phyloP scores from a whole-genome alignment of 768 basidiomycete genomes.

The Agaricus sinodeliciosus region DNA sequence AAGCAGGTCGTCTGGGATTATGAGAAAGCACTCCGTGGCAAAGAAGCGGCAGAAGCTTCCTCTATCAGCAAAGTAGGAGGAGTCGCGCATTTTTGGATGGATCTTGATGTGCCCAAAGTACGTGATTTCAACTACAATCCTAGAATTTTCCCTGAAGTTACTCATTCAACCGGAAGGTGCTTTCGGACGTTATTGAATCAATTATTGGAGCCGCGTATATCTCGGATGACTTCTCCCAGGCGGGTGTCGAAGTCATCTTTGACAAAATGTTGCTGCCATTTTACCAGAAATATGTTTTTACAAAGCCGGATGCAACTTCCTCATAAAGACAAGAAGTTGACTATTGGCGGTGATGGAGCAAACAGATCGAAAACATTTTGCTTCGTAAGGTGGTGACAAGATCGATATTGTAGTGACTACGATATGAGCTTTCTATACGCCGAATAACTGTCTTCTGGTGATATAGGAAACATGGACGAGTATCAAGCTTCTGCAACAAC shows the following conservation, averaged over 20 bases:
- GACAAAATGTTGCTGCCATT: constrained; percentile 68
- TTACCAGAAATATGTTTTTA: constrained; percentile 58
- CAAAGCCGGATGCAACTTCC: background rate
- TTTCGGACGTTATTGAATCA: constrained; percentile 79
- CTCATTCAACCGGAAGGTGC: constrained; percentile 36
- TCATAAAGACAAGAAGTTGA: no score
- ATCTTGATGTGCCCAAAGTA: constrained; percentile 75
- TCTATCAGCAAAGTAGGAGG: constrained; percentile 41
- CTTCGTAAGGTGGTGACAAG: no score
- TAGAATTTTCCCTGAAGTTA: background rate
- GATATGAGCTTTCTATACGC: no score
- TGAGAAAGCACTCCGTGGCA: constrained; percentile 35
- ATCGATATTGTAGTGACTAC: no score
- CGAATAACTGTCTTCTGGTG: no score
- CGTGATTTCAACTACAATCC: constrained; percentile 8
- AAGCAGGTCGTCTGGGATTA: constrained; percentile 49
- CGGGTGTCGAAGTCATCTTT: constrained; percentile 60
- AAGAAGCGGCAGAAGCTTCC: constrained; percentile 40
- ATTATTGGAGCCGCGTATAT: constrained; percentile 75
- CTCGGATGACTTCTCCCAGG: constrained; percentile 60
- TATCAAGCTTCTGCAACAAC: no score
- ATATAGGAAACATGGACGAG: no score
- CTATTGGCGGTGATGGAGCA: no score
- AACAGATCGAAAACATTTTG: no score
- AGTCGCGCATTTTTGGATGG: constrained; percentile 74